Evolutionary conservation across 2,329 filamentous ascomycete genomes (phyloP), one percentile per base, ranked within the genome.

Genomic region (Colletotrichum tropicale): DNA sequence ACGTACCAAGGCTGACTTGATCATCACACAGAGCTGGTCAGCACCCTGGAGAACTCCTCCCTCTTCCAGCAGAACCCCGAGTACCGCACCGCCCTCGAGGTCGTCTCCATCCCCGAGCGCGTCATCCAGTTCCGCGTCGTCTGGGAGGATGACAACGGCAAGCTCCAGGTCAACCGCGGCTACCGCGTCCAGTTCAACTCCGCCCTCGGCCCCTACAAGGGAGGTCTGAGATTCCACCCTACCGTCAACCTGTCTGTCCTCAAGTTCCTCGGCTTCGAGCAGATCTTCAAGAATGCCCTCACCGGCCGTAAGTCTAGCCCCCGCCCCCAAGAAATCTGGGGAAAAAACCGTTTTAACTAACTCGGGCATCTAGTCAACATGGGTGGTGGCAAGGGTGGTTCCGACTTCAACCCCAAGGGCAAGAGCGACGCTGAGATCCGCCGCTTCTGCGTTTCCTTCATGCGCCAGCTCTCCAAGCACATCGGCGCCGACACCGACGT

Each of bases 111-210:
- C 83, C 97, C 97, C 73, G 97, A 99, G 92, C 96, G 97, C 79
- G 87, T 98, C 83, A 94, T 98, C 85, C 96, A 98, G 88, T 99
- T 99, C 93, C 94, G 97, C 80, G 96, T 99, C 74, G 93, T 95
- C 84, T 98, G 97, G 97, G 96, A 98, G 87, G 93, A 98, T 86
- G 97, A 98, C 91, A 93, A 95, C 86, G 94, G 94, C 87, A 85
- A 95, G 84, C 90, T 96, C 81, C 94, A 98, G 88, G 94, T 98
- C 88, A 98, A 98, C 93, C 94, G 95, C 79, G 97, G 99, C 82
- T 99, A 98, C 91, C 94, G 97, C 82, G 96, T 99, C 65, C 97
- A 98, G 88, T 98, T 98, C 93, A 99, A 98, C 93, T 98, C 95
- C 64, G 96, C 96, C 61, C 93, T 98, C 26, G 97, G 97, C 74